Evolutionary conservation across 192 early-diverging fungal genomes (phyloP), one percentile per base, ranked within the genome.

Genomic region (Mortierella hygrophila): DNA sequence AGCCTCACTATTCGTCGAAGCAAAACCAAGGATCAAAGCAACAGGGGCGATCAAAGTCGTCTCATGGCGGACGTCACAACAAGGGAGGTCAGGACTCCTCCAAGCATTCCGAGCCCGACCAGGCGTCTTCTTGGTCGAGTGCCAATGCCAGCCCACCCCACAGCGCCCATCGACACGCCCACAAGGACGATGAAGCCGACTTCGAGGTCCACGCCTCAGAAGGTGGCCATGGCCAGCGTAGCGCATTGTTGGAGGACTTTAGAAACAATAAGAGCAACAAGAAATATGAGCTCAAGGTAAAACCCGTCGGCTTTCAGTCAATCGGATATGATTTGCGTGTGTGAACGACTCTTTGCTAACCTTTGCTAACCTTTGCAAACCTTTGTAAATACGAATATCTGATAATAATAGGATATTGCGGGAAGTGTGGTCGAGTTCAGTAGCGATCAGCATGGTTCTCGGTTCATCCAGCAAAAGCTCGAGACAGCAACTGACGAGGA

Each of bases 381-480:
- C 55, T 26, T 10, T n/a, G n/a, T 7, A 52, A 52, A 52, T 18
- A 20, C 4, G 4, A 21, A 52, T 6, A 18, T 52, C 13, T 46
- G 10, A 6, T 46, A 26, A n/a, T 26, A 65, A 32, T 84, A 96
- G 94, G 98, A 99, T 83, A 97, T 99, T 90, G 93, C 92, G 60
- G 96, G 95, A 35, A 93, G 94, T 86, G 96, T 99, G 85, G 97
- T 99, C 37, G 98, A 99, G 88, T 99, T 99, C 81, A 98, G 97
- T 87, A 96, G 97, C 77, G 98, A 99, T 89, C 98, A 99, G 89
- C 97, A 99, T 78, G 98, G 98, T 1, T 98, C 97, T 75, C 94
- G 98, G 21, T 99, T 99, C 81, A 99, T 99, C 89, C 98, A 99
- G 91, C 98, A 98, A 84, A 98, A 98, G 88, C 92, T 99, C 29